These are phyloP conservation scores for Nicotiana attenuata DNA, from an alignment of 257 asterid species.

Conservation along the genomic window DNA sequence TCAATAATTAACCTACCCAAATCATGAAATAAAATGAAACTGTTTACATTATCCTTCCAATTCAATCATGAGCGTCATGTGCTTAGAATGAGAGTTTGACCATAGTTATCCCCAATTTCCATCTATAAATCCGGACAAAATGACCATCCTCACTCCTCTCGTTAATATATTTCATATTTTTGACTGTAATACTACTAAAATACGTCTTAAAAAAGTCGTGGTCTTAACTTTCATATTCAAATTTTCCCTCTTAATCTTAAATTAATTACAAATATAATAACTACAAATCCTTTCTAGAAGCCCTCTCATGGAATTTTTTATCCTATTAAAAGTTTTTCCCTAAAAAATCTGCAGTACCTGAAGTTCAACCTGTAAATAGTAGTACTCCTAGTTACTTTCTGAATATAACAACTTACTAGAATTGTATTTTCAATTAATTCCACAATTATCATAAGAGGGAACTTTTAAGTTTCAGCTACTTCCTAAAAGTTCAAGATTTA, in stretches of 20 bases:
- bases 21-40: not conserved
- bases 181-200: not conserved
- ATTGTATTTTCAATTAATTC: not conserved
- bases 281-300: not conserved
- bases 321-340: not conserved
- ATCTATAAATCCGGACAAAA: not conserved
- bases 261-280: not conserved
- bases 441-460: not conserved
- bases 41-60: not conserved
- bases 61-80: not conserved
- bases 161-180: not conserved
- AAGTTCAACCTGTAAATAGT: not conserved
- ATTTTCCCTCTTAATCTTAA: not conserved
- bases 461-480: not conserved
- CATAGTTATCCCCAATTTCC: not conserved
- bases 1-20: not conserved
- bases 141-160: not conserved
- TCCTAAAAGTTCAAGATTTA: not conserved
- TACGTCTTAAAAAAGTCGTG: not conserved
- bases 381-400: not conserved
- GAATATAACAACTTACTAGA: not conserved
- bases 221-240: not conserved
- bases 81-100: not conserved
- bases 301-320: not conserved
- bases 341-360: not conserved